These are phyloP conservation scores for Diaporthe aspalathi DNA, from an alignment of 2,329 filamentous ascomycete species.

Conservation along the genomic window DNA sequence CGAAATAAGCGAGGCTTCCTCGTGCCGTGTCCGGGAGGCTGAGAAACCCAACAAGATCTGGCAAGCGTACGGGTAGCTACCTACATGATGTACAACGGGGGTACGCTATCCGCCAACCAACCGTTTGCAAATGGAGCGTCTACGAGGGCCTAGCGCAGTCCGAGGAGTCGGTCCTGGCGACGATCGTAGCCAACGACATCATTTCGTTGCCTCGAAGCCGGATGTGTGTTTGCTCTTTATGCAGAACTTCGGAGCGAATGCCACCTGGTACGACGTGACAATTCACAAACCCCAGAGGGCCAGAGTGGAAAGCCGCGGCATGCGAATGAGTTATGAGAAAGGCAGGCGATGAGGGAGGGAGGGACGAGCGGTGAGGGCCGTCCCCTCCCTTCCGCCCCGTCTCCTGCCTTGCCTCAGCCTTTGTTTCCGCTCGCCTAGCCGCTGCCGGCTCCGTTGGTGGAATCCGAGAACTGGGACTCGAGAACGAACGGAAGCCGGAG, in stretches of 20 bases:
- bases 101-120: background rate
- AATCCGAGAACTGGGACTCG: conserved; percentile 16
- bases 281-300: conserved; percentile 24
- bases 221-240: conserved; percentile 29
- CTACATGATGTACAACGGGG: background rate
- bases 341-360: conserved; percentile 7
- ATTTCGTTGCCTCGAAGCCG: background rate
- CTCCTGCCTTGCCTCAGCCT: background rate
- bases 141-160: conserved; percentile 9
- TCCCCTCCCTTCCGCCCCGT: conserved; percentile 28
- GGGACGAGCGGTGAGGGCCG: conserved; percentile 37
- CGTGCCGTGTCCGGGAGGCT: conserved; percentile 22
- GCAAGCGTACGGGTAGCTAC: conserved; percentile 22
- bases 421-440: conserved; percentile 4
- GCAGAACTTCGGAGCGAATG: conserved; percentile 16
- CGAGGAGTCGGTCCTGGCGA: background rate
- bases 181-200: background rate
- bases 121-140: background rate
- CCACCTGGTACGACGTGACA: conserved; percentile 37
- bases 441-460: background rate
- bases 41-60: conserved; percentile 31
- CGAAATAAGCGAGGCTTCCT: conserved; percentile 28
- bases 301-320: conserved; percentile 12
- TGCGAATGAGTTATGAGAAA: conserved; percentile 18
- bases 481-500: background rate